Conservation (phyloP, 2,329 filamentous ascomycete genomes). For the Fusarium tuaranense region DNA sequence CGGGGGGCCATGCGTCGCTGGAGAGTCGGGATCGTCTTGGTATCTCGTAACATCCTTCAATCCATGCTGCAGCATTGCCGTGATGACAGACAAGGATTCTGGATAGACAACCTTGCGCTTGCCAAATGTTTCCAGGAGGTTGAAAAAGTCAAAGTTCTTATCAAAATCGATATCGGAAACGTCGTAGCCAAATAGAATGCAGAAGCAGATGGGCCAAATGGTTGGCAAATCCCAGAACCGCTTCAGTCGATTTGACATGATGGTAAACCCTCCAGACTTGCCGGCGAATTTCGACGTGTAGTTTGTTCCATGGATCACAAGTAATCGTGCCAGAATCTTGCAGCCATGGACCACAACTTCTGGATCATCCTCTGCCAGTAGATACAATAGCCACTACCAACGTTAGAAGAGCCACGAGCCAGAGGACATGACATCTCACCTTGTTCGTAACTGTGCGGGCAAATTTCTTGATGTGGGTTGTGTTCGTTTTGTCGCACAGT, state of each 20-base stretch:
- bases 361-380: slow-evolving; percentile 87
- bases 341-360: slow-evolving; percentile 84
- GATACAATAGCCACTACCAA: slow-evolving; percentile 85
- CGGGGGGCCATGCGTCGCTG: slow-evolving; percentile 44
- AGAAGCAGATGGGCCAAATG: slow-evolving; percentile 89
- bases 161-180: slow-evolving; percentile 80
- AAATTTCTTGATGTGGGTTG: slow-evolving; percentile 83
- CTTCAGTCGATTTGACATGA: slow-evolving; percentile 85
- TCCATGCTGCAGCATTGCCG: slow-evolving; percentile 88
- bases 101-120: slow-evolving; percentile 77
- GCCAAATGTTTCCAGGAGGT: slow-evolving; percentile 79
- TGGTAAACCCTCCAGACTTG: slow-evolving; percentile 88
- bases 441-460: slow-evolving; percentile 96
- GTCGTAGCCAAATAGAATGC: slow-evolving; percentile 88
- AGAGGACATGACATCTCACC: slow-evolving; percentile 57
- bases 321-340: slow-evolving; percentile 84
- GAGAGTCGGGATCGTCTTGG: slow-evolving; percentile 70
- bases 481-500: slow-evolving; percentile 78
- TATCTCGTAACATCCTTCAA: slow-evolving; percentile 76
- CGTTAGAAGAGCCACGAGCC: slow-evolving; percentile 20
- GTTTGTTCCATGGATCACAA: slow-evolving; percentile 82
- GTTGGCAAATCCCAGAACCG: slow-evolving; percentile 89
- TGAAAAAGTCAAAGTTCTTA: slow-evolving; percentile 78
- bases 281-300: slow-evolving; percentile 87
- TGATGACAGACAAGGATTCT: slow-evolving; percentile 83